These are phyloP conservation scores for Dryadomyces quercivorus DNA, from an alignment of 2,329 filamentous ascomycete species.

Conservation along the genomic window DNA sequence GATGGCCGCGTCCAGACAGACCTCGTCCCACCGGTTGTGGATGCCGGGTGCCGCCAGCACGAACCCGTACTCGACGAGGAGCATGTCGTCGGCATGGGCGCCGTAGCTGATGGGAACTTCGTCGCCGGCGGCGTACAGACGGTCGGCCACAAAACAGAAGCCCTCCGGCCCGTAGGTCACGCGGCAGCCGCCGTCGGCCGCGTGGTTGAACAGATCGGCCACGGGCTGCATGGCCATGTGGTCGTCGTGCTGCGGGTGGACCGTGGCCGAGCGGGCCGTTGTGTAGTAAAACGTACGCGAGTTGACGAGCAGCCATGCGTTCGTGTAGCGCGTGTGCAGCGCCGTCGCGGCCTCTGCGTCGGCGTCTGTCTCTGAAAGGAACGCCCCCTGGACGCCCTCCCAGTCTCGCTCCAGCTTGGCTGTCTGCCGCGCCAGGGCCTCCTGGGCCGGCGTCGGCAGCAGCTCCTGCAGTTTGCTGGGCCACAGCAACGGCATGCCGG, in stretches of 20 bases:
- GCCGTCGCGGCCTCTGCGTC: background rate
- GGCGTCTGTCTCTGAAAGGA: conserved; percentile 11
- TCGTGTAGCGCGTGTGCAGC: conserved; percentile 23
- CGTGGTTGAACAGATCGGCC: conserved; percentile 57
- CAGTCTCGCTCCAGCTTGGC: conserved; percentile 29
- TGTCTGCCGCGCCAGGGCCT: conserved; percentile 41
- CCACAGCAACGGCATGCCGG: conserved; percentile 37
- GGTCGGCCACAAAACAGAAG: conserved; percentile 41
- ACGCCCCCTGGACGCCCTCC: conserved; percentile 12
- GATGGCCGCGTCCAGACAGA: conserved; percentile 31
- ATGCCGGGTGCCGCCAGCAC: conserved; percentile 18
- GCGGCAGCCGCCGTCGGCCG: conserved; percentile 32
- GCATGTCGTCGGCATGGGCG: conserved; percentile 56
- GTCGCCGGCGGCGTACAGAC: conserved; percentile 39
- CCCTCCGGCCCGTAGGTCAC: conserved; percentile 36
- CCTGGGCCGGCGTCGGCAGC: conserved; percentile 30
- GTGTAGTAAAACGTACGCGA: conserved; percentile 49
- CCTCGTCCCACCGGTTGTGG: conserved; percentile 36
- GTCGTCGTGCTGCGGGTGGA: conserved; percentile 33
- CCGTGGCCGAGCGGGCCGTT: conserved; percentile 29
- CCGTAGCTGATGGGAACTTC: conserved; percentile 62
- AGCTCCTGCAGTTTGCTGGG: conserved; percentile 28
- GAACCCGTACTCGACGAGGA: conserved; percentile 57
- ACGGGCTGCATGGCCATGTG: conserved; percentile 59
- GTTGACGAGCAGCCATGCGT: conserved; percentile 47